Percentiles rank a stretch among this genome's conserved stretches.
Conservation (phyloP, 1,284 basidiomycete genomes). For the Rhodotorula sp. region DNA sequence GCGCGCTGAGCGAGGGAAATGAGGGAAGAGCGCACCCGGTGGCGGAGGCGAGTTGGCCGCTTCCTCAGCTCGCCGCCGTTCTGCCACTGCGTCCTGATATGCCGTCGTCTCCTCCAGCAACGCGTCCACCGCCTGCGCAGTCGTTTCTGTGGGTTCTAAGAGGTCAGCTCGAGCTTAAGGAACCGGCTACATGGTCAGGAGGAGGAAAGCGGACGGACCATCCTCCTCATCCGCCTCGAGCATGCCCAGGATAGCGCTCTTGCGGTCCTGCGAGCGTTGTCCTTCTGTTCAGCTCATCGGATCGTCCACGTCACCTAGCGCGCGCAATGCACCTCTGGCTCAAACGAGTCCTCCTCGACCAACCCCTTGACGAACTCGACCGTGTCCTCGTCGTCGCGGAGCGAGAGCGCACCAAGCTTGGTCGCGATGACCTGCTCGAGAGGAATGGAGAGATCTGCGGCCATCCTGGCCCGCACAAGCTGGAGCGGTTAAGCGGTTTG, state of each 20-base stretch:
- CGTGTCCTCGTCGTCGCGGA: slow-evolving; percentile 26
- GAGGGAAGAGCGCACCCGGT: slow-evolving; percentile 11
- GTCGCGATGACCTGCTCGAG: slow-evolving; percentile 28
- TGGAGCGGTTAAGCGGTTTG: too few species aligned
- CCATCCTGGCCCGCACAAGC: neutral
- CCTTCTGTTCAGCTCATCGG: too few species aligned
- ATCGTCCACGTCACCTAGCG: neutral
- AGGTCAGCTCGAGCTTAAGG: neutral
- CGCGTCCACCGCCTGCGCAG: slow-evolving; percentile 8
- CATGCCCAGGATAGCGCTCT: slow-evolving; percentile 36
- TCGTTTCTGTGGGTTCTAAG: slow-evolving; percentile 9
- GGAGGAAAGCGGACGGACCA: slow-evolving; percentile 15
- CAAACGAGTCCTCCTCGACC: slow-evolving; percentile 37
- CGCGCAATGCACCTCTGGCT: slow-evolving; percentile 24
- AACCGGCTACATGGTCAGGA: too few species aligned
- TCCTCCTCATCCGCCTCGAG: slow-evolving; percentile 39
- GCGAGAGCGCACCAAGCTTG: slow-evolving; percentile 21
- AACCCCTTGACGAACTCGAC: slow-evolving; percentile 25
- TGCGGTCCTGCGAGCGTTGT: slow-evolving; percentile 31
- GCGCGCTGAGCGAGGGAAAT: fast-evolving
- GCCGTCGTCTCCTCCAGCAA: slow-evolving; percentile 24
- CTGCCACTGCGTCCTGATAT: slow-evolving; percentile 12
- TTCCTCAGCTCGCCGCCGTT: slow-evolving; percentile 19
- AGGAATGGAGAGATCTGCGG: neutral
- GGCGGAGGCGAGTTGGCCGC: slow-evolving; percentile 15